These are phyloP conservation scores for Fonsecaea nubica DNA, from an alignment of 2,329 filamentous ascomycete genomes.

Conservation along the genomic window DNA sequence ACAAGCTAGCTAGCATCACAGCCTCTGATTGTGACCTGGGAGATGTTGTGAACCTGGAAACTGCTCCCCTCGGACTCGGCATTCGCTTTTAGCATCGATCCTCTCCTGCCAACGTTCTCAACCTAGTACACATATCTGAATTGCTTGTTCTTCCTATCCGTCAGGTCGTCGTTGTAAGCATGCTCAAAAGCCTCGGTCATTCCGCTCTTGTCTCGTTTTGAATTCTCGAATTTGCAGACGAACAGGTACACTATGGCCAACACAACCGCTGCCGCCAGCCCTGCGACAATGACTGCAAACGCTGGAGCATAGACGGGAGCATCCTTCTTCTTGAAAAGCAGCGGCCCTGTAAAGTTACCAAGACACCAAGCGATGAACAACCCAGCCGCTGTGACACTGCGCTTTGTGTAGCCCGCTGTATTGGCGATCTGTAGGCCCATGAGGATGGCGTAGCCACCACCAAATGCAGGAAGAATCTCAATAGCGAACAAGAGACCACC, in stretches of 20 bases:
- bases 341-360: slow-evolving; percentile 46
- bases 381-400: slow-evolving; percentile 33
- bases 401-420: slow-evolving; percentile 41
- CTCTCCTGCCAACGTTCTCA: not conserved
- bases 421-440: slow-evolving; percentile 56
- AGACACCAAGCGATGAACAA: slow-evolving; percentile 39
- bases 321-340: slow-evolving; percentile 44
- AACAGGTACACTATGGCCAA: slow-evolving; percentile 36
- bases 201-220: slow-evolving; percentile 27
- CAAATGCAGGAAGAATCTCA: slow-evolving; percentile 56
- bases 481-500: slow-evolving; percentile 58
- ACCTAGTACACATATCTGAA: slow-evolving; percentile 4
- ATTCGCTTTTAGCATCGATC: not conserved
- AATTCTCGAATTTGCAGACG: slow-evolving; percentile 38
- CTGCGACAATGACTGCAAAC: slow-evolving; percentile 44
- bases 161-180: slow-evolving; percentile 61
- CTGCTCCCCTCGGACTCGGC: not conserved
- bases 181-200: slow-evolving; percentile 58
- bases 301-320: slow-evolving; percentile 41
- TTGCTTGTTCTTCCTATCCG: slow-evolving; percentile 47
- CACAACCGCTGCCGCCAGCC: slow-evolving; percentile 35
- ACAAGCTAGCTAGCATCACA: not conserved
- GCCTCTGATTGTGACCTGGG: not conserved
- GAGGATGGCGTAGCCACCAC: slow-evolving; percentile 58
- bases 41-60: not conserved